Percentiles rank a stretch among this genome's conserved stretches.
phyloP scores from a whole-genome alignment of 1,284 basidiomycete genomes.

The Austroboletus rostrupii region DNA sequence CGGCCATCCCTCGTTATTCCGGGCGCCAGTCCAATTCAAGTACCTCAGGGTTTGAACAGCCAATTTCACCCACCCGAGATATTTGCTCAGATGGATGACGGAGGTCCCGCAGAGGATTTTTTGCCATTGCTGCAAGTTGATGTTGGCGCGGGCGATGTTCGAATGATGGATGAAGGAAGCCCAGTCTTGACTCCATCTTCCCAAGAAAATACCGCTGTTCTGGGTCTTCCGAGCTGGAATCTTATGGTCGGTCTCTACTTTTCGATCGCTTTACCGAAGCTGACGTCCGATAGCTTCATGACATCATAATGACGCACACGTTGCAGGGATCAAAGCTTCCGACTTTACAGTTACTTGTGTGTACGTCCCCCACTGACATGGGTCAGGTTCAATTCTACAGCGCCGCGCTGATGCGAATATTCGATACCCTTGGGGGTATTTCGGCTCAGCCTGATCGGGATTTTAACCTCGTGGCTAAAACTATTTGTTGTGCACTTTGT shows the following conservation, averaged over 20 bases:
- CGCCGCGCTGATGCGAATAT: constrained; percentile 39
- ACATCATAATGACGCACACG: constrained; percentile 56
- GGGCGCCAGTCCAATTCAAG: background rate
- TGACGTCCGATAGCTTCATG: constrained; percentile 44
- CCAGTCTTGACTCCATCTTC: constrained; percentile 8
- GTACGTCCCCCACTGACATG: constrained; percentile 30
- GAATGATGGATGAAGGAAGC: constrained; percentile 16
- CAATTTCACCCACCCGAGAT: constrained; percentile 10
- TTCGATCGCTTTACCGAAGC: constrained; percentile 1
- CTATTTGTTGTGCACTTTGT: constrained; percentile 37
- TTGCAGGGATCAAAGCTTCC: constrained; percentile 34
- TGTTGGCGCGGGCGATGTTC: constrained; percentile 16
- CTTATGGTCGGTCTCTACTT: constrained; percentile 44
- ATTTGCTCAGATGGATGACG: constrained; percentile 15
- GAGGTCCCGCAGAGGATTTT: constrained; percentile 12
- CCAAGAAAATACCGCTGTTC: constrained; percentile 32
- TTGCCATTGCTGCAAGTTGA: constrained; percentile 8
- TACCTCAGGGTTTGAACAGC: constrained; percentile 1
- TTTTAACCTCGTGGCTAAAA: constrained; percentile 23
- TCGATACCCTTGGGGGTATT: constrained; percentile 47
- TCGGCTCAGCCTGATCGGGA: constrained; percentile 34
- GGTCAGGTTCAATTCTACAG: constrained; percentile 37
- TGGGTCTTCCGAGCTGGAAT: constrained; percentile 46
- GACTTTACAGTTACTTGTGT: constrained; percentile 57
- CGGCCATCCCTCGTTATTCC: constrained; percentile 6